Conservation (phyloP, 1,284 basidiomycete genomes). For the Takashimella tepidaria region DNA sequence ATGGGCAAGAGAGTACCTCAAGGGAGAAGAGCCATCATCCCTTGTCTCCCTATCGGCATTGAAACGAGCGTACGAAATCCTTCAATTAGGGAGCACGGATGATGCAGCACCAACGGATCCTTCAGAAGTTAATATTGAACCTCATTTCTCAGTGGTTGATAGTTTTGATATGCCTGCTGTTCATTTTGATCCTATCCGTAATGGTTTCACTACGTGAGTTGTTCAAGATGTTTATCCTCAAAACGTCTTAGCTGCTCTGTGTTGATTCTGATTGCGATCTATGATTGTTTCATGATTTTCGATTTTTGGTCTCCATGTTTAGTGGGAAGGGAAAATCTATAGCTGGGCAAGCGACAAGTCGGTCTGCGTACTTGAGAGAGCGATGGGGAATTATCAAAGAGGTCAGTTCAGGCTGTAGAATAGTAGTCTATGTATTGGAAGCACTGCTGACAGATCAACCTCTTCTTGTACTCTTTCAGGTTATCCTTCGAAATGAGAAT, state of each 20-base stretch:
- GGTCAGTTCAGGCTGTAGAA: slow-evolving; percentile 37
- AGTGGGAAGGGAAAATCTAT: slow-evolving; percentile 48
- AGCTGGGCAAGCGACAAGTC: slow-evolving; percentile 72
- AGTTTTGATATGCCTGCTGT: slow-evolving; percentile 92
- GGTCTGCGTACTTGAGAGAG: slow-evolving; percentile 70
- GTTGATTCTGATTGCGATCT: too few relatives aligned
- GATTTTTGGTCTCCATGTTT: background rate
- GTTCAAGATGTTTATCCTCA: too few relatives aligned
- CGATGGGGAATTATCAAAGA: slow-evolving; percentile 82
- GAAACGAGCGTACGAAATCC: slow-evolving; percentile 70
- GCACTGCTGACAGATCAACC: background rate
- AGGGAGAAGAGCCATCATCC: slow-evolving; percentile 59
- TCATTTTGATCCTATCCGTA: slow-evolving; percentile 75
- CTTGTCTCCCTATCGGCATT: slow-evolving; percentile 53
- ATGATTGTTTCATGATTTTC: too few relatives aligned
- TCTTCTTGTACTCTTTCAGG: too few relatives aligned
- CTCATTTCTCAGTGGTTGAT: slow-evolving; percentile 77
- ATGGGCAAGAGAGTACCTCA: slow-evolving; percentile 82
- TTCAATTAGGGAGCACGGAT: slow-evolving; percentile 61
- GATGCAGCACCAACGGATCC: slow-evolving; percentile 51
- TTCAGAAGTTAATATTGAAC: slow-evolving; percentile 73
- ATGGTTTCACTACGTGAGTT: slow-evolving; percentile 29
- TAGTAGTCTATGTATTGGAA: background rate
- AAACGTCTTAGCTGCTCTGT: too few relatives aligned
- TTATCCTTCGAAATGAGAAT: slow-evolving; percentile 86